These are phyloP conservation scores for Tetradesmus obliquus DNA, from an alignment of 139 green algal species.

Conservation along the genomic window DNA sequence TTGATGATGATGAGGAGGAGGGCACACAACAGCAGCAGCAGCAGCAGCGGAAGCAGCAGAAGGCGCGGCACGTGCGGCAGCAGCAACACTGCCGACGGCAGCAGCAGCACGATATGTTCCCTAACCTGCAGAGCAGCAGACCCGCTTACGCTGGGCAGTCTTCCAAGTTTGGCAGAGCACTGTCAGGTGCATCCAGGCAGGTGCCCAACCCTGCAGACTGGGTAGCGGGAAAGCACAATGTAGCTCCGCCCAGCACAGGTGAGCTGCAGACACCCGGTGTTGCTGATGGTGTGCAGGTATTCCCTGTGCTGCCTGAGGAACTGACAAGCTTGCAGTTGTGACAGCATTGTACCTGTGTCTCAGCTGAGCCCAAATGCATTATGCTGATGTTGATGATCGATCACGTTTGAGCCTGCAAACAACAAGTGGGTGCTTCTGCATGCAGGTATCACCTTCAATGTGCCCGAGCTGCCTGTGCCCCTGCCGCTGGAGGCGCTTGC, in stretches of 20 bases:
- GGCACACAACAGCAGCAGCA: too few species aligned
- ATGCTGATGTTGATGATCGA: too few species aligned
- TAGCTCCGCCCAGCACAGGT: background rate
- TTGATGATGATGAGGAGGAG: background rate
- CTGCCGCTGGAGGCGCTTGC: background rate
- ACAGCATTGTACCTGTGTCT: too few species aligned
- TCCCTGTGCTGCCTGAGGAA: background rate
- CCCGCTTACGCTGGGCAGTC: background rate
- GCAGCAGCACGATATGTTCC: slow-evolving; percentile 2
- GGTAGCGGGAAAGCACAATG: background rate
- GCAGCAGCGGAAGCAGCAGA: too few species aligned
- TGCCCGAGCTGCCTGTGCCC: background rate
- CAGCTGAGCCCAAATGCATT: too few species aligned
- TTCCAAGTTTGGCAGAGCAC: background rate
- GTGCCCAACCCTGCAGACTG: slow-evolving; percentile 11
- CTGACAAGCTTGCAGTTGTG: too few species aligned
- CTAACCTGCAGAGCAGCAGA: background rate
- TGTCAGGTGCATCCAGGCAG: background rate
- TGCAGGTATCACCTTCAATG: slow-evolving; percentile 2
- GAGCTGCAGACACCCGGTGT: background rate
- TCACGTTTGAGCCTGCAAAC: too few species aligned
- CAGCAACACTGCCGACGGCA: background rate
- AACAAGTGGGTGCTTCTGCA: background rate
- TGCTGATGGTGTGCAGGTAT: background rate
- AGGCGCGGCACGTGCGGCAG: too few species aligned